Conservation (phyloP, 208 protist genomes). For the Leptomonas pyrrhocoris region DNA sequence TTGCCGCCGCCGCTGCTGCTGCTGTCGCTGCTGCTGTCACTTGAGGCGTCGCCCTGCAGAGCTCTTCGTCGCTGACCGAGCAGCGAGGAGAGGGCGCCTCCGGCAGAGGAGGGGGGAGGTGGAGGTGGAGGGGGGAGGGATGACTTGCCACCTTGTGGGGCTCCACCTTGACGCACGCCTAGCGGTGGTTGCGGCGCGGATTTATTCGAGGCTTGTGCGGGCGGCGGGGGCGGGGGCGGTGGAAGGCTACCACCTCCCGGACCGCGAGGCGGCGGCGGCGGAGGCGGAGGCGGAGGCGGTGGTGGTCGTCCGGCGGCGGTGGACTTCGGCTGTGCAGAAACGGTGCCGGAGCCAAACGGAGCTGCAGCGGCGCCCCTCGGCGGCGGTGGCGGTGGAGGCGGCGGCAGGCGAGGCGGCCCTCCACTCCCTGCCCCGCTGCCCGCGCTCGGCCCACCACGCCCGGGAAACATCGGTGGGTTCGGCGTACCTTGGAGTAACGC, state of each 20-base stretch:
- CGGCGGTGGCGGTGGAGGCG: conserved; percentile 34
- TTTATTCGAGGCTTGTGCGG: conserved; percentile 1
- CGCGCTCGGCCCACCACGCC: background rate
- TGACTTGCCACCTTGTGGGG: no score
- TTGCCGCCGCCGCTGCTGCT: background rate
- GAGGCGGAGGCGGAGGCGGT: conserved; percentile 18
- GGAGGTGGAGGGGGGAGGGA: background rate
- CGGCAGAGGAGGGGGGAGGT: conserved; percentile 7
- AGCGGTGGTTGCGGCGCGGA: conserved; percentile 2
- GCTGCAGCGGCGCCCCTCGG: background rate
- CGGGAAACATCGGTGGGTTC: conserved; percentile 16
- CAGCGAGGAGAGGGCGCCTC: conserved; percentile 15
- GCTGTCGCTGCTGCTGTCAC: conserved; percentile 14
- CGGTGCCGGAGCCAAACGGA: background rate
- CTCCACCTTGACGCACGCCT: conserved; percentile 3
- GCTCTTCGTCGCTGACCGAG: conserved; percentile 16
- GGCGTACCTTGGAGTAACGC: conserved; percentile 14
- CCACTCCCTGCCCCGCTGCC: background rate
- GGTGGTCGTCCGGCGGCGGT: conserved; percentile 9
- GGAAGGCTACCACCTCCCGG: conserved; percentile 1
- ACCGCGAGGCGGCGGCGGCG: no score
- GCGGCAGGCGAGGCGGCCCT: background rate
- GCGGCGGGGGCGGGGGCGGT: conserved; percentile 31
- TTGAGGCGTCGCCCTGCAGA: conserved; percentile 11
- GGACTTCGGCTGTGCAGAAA: background rate